phyloP scores from a whole-genome alignment of 2,329 filamentous ascomycete species.

The Aspergillus proliferans region DNA sequence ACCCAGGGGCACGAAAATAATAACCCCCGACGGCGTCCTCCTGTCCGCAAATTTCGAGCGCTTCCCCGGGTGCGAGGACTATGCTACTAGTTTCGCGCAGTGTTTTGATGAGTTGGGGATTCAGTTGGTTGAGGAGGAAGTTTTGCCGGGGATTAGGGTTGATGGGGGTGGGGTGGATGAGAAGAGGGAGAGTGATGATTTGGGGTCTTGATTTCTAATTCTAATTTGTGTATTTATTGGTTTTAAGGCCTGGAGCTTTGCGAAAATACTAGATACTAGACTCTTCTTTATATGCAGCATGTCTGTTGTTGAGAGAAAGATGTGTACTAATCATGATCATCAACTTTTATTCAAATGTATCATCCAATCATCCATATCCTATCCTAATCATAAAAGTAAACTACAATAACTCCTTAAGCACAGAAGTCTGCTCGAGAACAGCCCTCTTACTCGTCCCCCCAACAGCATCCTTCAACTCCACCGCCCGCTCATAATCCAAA shows the following conservation, averaged over 20 bases:
- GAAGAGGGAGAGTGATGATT: too few species aligned
- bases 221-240: too few species aligned
- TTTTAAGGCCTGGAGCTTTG: too few species aligned
- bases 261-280: too few species aligned
- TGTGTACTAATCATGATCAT: background rate
- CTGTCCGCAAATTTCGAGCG: slow-evolving; percentile 21
- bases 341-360: background rate
- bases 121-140: too few species aligned
- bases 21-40: slow-evolving; percentile 23
- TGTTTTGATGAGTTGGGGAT: background rate
- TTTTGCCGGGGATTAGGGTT: too few species aligned
- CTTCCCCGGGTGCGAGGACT: background rate
- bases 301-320: too few species aligned
- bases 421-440: slow-evolving; percentile 63
- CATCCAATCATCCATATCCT: background rate
- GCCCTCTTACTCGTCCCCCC: slow-evolving; percentile 71
- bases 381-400: background rate
- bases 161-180: too few species aligned
- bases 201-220: too few species aligned
- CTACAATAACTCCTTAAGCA: slow-evolving; percentile 50
- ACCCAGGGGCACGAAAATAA: slow-evolving; percentile 3
- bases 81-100: background rate
- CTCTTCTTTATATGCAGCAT: too few species aligned
- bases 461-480: slow-evolving; percentile 69
- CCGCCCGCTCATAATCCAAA: slow-evolving; percentile 76